Evolutionary conservation across 129 eudicot species (phyloP).

Genomic region (Chrysanthemum seticuspe): DNA sequence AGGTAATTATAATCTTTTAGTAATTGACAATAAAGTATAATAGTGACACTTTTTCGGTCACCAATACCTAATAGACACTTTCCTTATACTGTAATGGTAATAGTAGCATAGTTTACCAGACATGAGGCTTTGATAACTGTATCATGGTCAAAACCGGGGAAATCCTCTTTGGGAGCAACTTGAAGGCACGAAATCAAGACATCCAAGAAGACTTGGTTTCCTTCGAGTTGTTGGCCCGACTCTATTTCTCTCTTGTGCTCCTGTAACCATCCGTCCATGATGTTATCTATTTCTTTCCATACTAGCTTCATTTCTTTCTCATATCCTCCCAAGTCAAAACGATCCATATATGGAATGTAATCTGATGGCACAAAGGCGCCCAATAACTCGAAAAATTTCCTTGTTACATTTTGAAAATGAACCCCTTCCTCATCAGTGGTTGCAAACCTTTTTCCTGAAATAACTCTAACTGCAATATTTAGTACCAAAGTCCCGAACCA

Average conservation of each 20-base stretch:
- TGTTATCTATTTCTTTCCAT: background rate
- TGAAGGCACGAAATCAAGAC: background rate
- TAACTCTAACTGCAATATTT: too few relatives aligned
- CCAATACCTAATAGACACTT: too few relatives aligned
- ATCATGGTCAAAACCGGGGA: slow-evolving; percentile 17
- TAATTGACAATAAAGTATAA: too few relatives aligned
- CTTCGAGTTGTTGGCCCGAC: background rate
- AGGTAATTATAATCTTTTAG: too few relatives aligned
- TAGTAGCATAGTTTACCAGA: slow-evolving; percentile 16
- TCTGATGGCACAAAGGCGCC: too few relatives aligned
- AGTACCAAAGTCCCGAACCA: too few relatives aligned
- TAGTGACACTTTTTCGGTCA: too few relatives aligned
- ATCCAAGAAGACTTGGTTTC: slow-evolving; percentile 22
- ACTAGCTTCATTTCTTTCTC: slow-evolving; percentile 4
- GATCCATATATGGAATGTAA: background rate
- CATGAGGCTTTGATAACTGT: slow-evolving; percentile 26
- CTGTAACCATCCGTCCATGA: slow-evolving; percentile 10
- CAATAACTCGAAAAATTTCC: too few relatives aligned
- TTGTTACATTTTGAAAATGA: too few relatives aligned
- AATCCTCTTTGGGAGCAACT: background rate
- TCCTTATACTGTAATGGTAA: too few relatives aligned
- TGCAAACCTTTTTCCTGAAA: too few relatives aligned
- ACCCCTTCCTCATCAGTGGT: too few relatives aligned
- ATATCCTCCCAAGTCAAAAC: slow-evolving; percentile 23
- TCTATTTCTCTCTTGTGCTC: slow-evolving; percentile 8